Conservation (phyloP, 169 alveolate genomes). For the Cryptosporidium sp. region DNA sequence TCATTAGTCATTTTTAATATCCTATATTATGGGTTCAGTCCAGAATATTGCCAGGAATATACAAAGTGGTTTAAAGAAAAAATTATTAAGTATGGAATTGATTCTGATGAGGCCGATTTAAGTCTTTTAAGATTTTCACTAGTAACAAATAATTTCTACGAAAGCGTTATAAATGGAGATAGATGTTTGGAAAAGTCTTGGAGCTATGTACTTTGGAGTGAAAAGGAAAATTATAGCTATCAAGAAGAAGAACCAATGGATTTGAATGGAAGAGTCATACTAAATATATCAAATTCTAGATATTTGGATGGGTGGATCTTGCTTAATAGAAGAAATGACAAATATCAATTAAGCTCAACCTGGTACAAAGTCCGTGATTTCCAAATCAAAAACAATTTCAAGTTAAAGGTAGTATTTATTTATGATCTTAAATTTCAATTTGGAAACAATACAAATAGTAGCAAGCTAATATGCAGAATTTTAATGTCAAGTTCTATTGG, state of each 20-base stretch:
- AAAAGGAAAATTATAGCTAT: not conserved
- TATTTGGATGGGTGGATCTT: constrained; percentile 43
- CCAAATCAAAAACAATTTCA: not conserved
- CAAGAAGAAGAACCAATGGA: not conserved
- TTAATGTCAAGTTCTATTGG: constrained; percentile 18
- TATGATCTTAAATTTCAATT: constrained; percentile 31
- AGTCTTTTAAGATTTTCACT: constrained; percentile 18
- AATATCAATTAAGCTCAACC: not conserved
- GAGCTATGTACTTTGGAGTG: constrained; percentile 45
- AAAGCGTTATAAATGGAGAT: not conserved
- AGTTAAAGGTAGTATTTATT: not conserved
- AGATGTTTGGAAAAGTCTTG: constrained; percentile 23
- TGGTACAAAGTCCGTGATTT: constrained; percentile 47
- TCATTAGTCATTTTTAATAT: constrained; percentile 18
- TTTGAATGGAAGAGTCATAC: constrained; percentile 35
- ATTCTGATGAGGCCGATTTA: not conserved
- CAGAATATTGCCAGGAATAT: constrained; percentile 44
- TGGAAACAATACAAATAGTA: constrained; percentile 13
- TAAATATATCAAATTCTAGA: constrained; percentile 30
- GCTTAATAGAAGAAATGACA: constrained; percentile 16
- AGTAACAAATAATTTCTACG: not conserved
- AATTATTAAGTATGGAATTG: not conserved
- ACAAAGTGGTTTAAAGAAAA: not conserved
- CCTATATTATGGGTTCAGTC: constrained; percentile 28
- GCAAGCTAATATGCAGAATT: constrained; percentile 13